Conservation (phyloP, 2,329 filamentous ascomycete genomes). For the Neophaeococcomyces aloes region DNA sequence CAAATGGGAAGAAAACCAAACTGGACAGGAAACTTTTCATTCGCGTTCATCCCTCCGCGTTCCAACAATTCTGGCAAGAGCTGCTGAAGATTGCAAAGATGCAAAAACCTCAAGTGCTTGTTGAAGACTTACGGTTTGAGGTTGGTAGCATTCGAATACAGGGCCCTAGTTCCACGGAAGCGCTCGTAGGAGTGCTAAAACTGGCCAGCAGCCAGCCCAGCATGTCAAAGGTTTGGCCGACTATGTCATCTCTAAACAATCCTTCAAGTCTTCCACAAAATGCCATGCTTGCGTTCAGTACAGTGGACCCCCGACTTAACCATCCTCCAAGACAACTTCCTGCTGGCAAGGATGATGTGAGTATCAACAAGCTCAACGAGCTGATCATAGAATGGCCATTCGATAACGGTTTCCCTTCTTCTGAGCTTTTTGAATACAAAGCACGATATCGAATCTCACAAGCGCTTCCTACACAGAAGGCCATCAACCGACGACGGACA, state of each 20-base stretch:
- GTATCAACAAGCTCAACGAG: constrained; percentile 42
- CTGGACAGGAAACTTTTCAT: constrained; percentile 51
- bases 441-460: constrained; percentile 54
- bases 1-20: constrained; percentile 25
- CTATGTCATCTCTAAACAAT: constrained; percentile 48
- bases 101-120: constrained; percentile 49
- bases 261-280: constrained; percentile 59
- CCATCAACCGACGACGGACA: constrained; percentile 66
- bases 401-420: constrained; percentile 42
- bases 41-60: constrained; percentile 69
- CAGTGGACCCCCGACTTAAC: constrained; percentile 68
- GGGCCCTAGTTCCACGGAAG: constrained; percentile 68
- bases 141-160: constrained; percentile 61
- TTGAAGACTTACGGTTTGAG: constrained; percentile 60
- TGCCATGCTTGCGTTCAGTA: constrained; percentile 59
- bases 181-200: constrained; percentile 58
- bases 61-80: constrained; percentile 55
- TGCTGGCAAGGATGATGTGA: constrained; percentile 23
- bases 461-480: constrained; percentile 62
- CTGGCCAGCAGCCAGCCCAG: constrained; percentile 29
- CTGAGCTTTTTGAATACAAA: constrained; percentile 57
- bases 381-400: constrained; percentile 57
- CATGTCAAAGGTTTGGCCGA: constrained; percentile 27
- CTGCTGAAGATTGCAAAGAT: constrained; percentile 48
- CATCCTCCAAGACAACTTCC: constrained; percentile 56